A percentile compares a stretch with the other conserved stretches of the same genome.
Evolutionary conservation across 441 rosid genomes (phyloP).

Genomic region (Erodium chrysanthum): DNA sequence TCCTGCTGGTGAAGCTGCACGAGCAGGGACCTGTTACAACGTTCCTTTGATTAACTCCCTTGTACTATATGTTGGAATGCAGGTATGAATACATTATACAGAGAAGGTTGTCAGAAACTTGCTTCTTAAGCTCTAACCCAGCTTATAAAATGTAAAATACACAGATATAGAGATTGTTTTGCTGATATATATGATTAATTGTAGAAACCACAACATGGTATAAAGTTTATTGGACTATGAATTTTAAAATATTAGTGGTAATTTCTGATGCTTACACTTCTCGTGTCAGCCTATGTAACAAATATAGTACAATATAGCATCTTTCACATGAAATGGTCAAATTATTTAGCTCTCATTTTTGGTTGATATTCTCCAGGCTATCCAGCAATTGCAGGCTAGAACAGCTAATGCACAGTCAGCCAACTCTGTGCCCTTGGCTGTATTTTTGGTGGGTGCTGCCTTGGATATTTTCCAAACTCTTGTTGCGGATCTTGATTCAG

Average conservation of each 20-base stretch:
- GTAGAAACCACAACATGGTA: not conserved
- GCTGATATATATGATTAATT: not conserved
- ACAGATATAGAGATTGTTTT: not conserved
- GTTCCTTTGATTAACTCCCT: conserved; percentile 90
- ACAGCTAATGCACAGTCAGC: conserved; percentile 58
- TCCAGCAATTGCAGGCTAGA: conserved; percentile 70
- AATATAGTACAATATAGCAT: not conserved
- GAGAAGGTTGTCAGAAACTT: not conserved
- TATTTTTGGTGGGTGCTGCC: conserved; percentile 55
- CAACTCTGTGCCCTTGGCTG: conserved; percentile 35
- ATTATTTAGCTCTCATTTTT: not conserved
- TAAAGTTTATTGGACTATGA: not conserved
- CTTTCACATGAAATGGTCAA: not conserved
- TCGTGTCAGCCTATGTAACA: not conserved
- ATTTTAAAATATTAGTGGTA: not conserved
- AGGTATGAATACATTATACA: conserved; percentile 36
- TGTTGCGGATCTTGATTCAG: conserved; percentile 57
- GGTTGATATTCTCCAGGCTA: conserved; percentile 35
- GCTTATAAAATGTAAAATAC: not conserved
- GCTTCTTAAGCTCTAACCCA: not conserved
- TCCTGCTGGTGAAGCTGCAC: conserved; percentile 56
- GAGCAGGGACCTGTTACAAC: conserved; percentile 85
- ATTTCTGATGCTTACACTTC: not conserved
- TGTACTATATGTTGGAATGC: conserved; percentile 96
- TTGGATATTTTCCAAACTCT: conserved; percentile 63